Percentiles rank a stretch among this genome's conserved stretches.
These are phyloP conservation scores for Tympanopsis confertula DNA, from an alignment of 2,329 filamentous ascomycete species.

Conservation along the genomic window DNA sequence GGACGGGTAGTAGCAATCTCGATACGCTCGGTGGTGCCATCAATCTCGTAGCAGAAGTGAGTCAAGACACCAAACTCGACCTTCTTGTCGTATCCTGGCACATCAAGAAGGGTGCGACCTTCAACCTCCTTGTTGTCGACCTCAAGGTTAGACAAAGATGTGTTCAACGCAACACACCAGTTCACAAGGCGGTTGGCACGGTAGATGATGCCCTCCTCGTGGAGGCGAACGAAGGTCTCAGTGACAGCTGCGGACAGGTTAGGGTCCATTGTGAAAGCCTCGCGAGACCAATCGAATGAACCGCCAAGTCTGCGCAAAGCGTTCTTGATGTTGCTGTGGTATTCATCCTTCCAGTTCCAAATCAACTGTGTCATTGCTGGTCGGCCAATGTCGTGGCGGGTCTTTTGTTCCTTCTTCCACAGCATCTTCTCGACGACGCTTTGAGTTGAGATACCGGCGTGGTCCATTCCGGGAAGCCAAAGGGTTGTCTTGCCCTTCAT, in stretches of 20 bases:
- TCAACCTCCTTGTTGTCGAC: constrained; percentile 82
- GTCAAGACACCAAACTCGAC: constrained; percentile 88
- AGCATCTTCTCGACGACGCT: constrained; percentile 96
- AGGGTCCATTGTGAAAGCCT: constrained; percentile 91
- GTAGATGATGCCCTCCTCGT: constrained; percentile 91
- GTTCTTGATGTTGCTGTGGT: constrained; percentile 81
- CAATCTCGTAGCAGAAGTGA: constrained; percentile 84
- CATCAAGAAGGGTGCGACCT: constrained; percentile 75
- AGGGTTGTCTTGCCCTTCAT: constrained; percentile 84
- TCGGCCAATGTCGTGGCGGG: constrained; percentile 79
- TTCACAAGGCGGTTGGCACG: constrained; percentile 86
- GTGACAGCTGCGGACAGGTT: constrained; percentile 74
- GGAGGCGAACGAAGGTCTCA: constrained; percentile 78
- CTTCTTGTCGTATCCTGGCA: constrained; percentile 93
- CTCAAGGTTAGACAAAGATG: constrained; percentile 81
- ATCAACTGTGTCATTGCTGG: constrained; percentile 68
- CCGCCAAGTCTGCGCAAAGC: constrained; percentile 75
- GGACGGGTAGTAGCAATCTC: constrained; percentile 89
- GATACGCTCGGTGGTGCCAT: constrained; percentile 69
- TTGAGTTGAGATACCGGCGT: constrained; percentile 93
- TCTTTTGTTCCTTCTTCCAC: constrained; percentile 76
- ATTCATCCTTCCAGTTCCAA: constrained; percentile 92
- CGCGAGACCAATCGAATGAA: constrained; percentile 84
- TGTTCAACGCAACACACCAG: constrained; percentile 86
- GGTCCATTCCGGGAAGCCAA: constrained; percentile 85